Base-by-base conservation (phyloP, 176 grass and related monocot genomes). In the Avena sativa region DNA sequence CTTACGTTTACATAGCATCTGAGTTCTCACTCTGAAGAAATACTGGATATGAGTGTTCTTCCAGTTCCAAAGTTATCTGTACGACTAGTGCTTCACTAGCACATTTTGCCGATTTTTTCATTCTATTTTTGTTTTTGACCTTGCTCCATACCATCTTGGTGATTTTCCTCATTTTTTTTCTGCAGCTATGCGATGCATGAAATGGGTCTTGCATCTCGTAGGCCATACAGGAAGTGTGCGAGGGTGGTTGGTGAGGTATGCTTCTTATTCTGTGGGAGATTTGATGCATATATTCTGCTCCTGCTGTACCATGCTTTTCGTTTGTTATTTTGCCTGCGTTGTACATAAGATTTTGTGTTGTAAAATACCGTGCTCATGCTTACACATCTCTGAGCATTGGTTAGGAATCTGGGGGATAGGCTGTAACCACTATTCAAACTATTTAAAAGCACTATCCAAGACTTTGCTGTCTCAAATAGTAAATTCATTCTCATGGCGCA, bases 171-270 rank as follows among this genome's bases (percentile, higher is more conserved):
- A 25, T 52, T n/a, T 88, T 80, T 12, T 80, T 12, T 13, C 66
- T 89, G 48, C 79, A 98, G 96, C 56, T 98, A 91, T 85, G 93
- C 96, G 2, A 98, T 98, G 96, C 92, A 98, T 93, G 96, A 96
- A 79, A 86, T 98, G 85, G 93, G 96, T 48, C 92, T 98, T 90
- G 90, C 96, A 17, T 98, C 96, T 79, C 96, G 92, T 77, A 94
- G 60, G 66, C 96, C 96, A 89, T 93, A 94, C 89, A 92, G 93
- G 55, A 98, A 98, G 90, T 98, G 91, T 90, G 96, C 96, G 26
- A 92, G 94, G 86, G 90, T 98, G 80, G 96, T 98, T 71, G 96
- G 96, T 79, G 96, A 98, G 93, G 96, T 96, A 95, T 80, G 85
- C 28, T 28, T 28, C 76, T 71, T 71, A 8, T 84, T 14, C 58